Percentiles rank a stretch among this genome's conserved stretches.
These are phyloP conservation scores for Zea luxurians DNA, from an alignment of 176 grass and related monocot genomes.

Conservation along the genomic window DNA sequence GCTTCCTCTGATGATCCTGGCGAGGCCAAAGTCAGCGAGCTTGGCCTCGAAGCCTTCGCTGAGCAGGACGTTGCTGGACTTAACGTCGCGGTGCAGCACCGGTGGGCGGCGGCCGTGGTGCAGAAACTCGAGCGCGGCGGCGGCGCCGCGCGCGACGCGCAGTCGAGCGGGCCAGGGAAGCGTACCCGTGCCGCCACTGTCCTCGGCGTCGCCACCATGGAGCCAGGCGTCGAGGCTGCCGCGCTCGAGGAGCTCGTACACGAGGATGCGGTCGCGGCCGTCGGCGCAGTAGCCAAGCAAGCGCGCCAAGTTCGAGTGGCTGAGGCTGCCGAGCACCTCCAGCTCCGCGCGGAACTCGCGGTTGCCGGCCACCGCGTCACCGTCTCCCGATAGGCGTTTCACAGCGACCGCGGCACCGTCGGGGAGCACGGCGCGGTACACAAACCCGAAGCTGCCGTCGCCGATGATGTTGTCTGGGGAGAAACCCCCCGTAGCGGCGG, in stretches of 20 bases:
- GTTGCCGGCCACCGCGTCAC: constrained; percentile 52
- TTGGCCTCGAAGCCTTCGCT: constrained; percentile 60
- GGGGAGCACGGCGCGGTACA: constrained; percentile 72
- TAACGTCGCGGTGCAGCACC: constrained; percentile 84
- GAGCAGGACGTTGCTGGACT: constrained; percentile 84
- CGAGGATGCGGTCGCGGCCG: constrained; percentile 66
- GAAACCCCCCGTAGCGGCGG: constrained; percentile 68
- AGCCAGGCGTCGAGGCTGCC: constrained; percentile 85
- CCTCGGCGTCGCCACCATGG: constrained; percentile 32
- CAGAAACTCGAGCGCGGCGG: constrained; percentile 68
- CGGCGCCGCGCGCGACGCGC: constrained; percentile 51
- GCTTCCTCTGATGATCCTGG: constrained; percentile 49
- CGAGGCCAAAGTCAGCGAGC: constrained; percentile 87
- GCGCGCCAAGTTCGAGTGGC: constrained; percentile 70
- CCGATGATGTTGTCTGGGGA: constrained; percentile 75
- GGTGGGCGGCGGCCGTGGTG: constrained; percentile 65
- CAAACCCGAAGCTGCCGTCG: constrained; percentile 91
- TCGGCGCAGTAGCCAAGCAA: constrained; percentile 76
- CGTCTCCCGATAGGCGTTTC: constrained; percentile 63
- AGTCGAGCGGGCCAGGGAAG: constrained; percentile 58
- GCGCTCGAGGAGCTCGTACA: constrained; percentile 82
- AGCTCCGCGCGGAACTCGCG: constrained; percentile 87
- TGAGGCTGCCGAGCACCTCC: constrained; percentile 68
- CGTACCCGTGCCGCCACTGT: background rate
- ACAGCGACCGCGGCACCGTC: constrained; percentile 57